phyloP scores from a whole-genome alignment of 805 yeast species.

The Candida yuanshanica region DNA sequence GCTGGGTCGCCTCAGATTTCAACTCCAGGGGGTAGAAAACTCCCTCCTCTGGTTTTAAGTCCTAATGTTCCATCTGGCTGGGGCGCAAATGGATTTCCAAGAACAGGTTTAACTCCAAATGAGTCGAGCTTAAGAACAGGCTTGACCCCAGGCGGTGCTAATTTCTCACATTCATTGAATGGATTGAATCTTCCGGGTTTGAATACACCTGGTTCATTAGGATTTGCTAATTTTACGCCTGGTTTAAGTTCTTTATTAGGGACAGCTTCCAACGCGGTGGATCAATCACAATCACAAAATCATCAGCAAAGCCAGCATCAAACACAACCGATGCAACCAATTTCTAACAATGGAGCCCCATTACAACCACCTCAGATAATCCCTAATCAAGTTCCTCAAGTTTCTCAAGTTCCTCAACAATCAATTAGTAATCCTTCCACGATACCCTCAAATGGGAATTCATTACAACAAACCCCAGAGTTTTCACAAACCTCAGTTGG shows the following conservation, averaged over 20 bases:
- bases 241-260: constrained; percentile 27
- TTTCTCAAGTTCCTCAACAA: not conserved
- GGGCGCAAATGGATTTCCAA: constrained; percentile 22
- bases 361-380: not conserved
- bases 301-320: constrained; percentile 1
- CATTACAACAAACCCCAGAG: not conserved
- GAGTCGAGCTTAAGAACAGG: constrained; percentile 71
- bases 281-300: constrained; percentile 9
- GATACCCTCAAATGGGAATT: too few relatives aligned
- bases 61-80: constrained; percentile 22
- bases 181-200: constrained; percentile 24
- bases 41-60: constrained; percentile 41
- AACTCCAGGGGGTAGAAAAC: constrained; percentile 52
- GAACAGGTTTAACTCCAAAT: constrained; percentile 68
- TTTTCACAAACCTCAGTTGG: not conserved
- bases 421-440: not conserved
- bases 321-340: not conserved
- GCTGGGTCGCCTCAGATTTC: constrained; percentile 36
- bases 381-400: too few relatives aligned
- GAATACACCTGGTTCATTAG: constrained; percentile 20
- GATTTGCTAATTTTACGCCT: constrained; percentile 29
- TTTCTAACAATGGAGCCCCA: not conserved
- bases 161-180: constrained; percentile 34
- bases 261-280: constrained; percentile 12
- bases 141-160: constrained; percentile 52